Percentiles rank a stretch among this genome's conserved stretches.
These are phyloP conservation scores for Hyphodiscus hymeniophilus DNA, from an alignment of 495 filamentous ascomycete genomes.

Conservation along the genomic window DNA sequence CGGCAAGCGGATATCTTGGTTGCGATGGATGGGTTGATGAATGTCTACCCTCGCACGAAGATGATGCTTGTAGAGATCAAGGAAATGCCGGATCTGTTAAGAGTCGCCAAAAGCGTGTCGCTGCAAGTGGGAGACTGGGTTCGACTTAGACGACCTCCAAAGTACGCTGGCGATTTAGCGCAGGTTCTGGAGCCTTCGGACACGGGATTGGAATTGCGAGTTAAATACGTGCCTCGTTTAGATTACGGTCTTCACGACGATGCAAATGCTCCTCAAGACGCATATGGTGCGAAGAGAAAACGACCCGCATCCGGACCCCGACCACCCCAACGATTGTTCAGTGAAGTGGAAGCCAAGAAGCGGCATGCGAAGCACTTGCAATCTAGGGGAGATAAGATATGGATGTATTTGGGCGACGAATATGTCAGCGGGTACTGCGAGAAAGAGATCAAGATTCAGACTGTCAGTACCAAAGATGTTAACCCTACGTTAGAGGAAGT, in stretches of 20 bases:
- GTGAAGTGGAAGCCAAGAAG: conserved; percentile 86
- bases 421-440: conserved; percentile 91
- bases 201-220: conserved; percentile 80
- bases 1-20: conserved; percentile 76
- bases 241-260: conserved; percentile 90
- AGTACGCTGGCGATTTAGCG: conserved; percentile 84
- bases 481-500: conserved; percentile 94
- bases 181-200: conserved; percentile 90
- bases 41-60: conserved; percentile 77
- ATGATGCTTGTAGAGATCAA: conserved; percentile 86
- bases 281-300: conserved; percentile 61
- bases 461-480: conserved; percentile 75
- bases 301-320: conserved; percentile 51
- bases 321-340: conserved; percentile 91
- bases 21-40: conserved; percentile 71
- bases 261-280: conserved; percentile 42
- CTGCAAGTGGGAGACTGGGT: conserved; percentile 87
- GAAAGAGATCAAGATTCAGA: conserved; percentile 86
- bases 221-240: conserved; percentile 80
- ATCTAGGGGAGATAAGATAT: conserved; percentile 59
- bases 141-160: conserved; percentile 68
- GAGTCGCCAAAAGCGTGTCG: conserved; percentile 77
- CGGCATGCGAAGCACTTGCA: conserved; percentile 66
- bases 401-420: conserved; percentile 75
- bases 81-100: conserved; percentile 94